phyloP scores from a whole-genome alignment of 2,329 filamentous ascomycete genomes.

The Gnomoniopsis sp. region DNA sequence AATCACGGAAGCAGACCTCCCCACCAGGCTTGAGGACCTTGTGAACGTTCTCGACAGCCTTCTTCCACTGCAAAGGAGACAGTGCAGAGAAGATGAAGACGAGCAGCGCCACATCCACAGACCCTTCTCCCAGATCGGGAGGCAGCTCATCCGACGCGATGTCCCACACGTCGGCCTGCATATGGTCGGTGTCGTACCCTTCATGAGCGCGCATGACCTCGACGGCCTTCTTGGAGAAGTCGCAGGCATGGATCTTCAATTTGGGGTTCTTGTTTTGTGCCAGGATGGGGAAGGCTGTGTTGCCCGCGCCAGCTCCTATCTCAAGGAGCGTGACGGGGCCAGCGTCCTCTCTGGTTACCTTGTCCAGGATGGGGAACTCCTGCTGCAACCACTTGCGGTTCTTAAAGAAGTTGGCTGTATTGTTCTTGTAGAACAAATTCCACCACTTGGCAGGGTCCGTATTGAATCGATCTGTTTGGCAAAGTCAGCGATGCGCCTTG shows the following conservation, averaged over 20 bases:
- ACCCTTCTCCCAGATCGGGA: conserved; percentile 70
- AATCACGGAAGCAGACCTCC: conserved; percentile 93
- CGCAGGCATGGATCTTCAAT: conserved; percentile 86
- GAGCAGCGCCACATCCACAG: conserved; percentile 87
- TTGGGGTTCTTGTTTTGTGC: conserved; percentile 77
- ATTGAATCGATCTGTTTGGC: conserved; percentile 71
- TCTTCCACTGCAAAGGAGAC: conserved; percentile 77
- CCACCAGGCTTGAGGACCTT: conserved; percentile 86
- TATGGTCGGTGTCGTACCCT: conserved; percentile 66
- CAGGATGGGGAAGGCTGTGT: conserved; percentile 91
- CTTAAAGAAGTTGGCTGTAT: conserved; percentile 97
- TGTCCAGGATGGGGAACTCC: conserved; percentile 85
- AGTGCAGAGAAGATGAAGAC: conserved; percentile 97
- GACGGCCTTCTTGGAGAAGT: conserved; percentile 93
- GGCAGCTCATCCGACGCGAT: conserved; percentile 71
- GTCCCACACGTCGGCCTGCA: conserved; percentile 95
- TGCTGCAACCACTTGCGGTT: conserved; percentile 95
- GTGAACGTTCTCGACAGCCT: conserved; percentile 77
- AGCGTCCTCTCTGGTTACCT: conserved; percentile 67
- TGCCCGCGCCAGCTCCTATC: conserved; percentile 92
- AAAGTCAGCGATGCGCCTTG: conserved; percentile 35
- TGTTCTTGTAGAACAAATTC: conserved; percentile 98
- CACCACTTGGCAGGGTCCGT: conserved; percentile 90
- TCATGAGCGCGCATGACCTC: conserved; percentile 83
- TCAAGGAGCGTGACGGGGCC: conserved; percentile 75